Evolutionary conservation across 2,329 filamentous ascomycete genomes (phyloP), one percentile per base, ranked within the genome.

Genomic region (Aspergillus melleus): DNA sequence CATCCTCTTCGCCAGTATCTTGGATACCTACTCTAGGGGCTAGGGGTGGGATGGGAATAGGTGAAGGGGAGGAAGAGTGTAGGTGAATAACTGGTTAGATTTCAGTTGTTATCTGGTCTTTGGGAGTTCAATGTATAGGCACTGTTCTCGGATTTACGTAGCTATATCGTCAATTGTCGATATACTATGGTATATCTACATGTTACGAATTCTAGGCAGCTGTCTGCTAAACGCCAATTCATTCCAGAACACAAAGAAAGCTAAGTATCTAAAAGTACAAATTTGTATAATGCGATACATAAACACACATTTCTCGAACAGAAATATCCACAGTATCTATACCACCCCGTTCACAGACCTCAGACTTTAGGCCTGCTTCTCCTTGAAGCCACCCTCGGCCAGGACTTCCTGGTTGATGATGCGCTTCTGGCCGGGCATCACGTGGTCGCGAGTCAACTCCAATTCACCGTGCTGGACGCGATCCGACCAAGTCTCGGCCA

Each of bases 381-480:
- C 67, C 29, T 67, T 66, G 58, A 70, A 69, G 16, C 58, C 44
- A 26, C 63, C 59, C 42, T 71, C 54, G 3, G 68, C 69, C 39
- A 74, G 58, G 12, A 72, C 55, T 19, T 73, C 66, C 4, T 61
- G 54, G 16, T 59, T 58, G 5, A 61, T 56, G 26, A 61, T 42
- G 6, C 51, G 57, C 63, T 74, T 74, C 61, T 71, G 65, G 36
- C 69, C 69, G 30, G 70, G 62, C 59, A 78, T 76, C 44, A 78
- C 68, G 66, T 76, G 72, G 52, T 72, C 69, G 19, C 70, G 69
- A 55, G 62, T 72, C 29, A 70, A 69, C 42, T 76, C 72, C 62
- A 82, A 63, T 56, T 75, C 72, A 56, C 75, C 78, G 61, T 82
- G 80, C 6, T 72, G 65, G 50, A 81, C 78, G 29, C 65, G 71